Conservation (phyloP, 345 rosid genomes). For the Passiflora organensis region DNA sequence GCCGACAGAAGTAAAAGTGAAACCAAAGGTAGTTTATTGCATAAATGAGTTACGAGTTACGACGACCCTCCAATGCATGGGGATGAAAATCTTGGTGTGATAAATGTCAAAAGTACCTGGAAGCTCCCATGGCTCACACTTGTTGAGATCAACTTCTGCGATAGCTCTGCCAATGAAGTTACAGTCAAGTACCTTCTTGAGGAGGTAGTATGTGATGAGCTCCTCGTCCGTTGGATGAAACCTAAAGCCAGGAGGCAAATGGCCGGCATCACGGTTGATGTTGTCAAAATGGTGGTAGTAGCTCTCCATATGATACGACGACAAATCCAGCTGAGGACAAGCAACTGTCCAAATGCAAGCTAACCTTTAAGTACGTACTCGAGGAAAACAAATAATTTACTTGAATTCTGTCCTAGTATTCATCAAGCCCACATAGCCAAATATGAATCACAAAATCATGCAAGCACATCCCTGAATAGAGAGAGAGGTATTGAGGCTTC, state of each 20-base stretch:
- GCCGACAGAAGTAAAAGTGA: constrained; percentile 5
- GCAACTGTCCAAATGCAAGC: constrained; percentile 5
- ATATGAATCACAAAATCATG: too few relatives aligned
- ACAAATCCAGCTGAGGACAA: background rate
- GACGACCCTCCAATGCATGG: too few relatives aligned
- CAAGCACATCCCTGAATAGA: too few relatives aligned
- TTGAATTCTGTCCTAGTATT: too few relatives aligned
- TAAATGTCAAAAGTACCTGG: too few relatives aligned
- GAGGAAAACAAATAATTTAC: background rate
- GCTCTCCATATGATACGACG: constrained; percentile 37
- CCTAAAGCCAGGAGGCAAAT: constrained; percentile 85
- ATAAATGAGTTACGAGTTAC: too few relatives aligned
- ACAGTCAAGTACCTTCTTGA: constrained; percentile 72
- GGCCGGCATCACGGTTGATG: constrained; percentile 19
- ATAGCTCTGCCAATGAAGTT: constrained; percentile 69
- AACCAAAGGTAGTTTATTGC: background rate
- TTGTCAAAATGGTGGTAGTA: constrained; percentile 41
- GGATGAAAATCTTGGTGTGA: too few relatives aligned
- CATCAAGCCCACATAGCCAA: background rate
- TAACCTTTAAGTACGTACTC: background rate
- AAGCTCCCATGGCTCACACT: constrained; percentile 97
- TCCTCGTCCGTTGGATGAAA: constrained; percentile 97
- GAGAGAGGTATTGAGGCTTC: too few relatives aligned
- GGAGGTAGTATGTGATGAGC: constrained; percentile 81
- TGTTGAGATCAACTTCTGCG: constrained; percentile 89